Base-by-base conservation (phyloP, 768 basidiomycete genomes). In the Rubroboletus satanas region DNA sequence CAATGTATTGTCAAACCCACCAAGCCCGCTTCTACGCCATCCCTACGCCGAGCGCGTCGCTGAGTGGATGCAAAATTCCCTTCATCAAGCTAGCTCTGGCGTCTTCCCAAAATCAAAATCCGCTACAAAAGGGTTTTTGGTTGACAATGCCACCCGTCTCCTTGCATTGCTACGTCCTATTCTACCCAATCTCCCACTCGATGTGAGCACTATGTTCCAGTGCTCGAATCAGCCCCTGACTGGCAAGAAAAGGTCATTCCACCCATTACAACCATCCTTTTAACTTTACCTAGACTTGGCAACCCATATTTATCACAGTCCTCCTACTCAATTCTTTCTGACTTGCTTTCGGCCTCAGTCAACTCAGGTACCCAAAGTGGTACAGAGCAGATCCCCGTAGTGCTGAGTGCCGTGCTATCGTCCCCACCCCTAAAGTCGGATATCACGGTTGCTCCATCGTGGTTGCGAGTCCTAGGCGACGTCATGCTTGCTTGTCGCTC, bases 261-360 rank as follows among this genome's bases (percentile, higher is more conserved):
- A 11, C 58, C 77, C 5, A 81, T 97, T 47, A 85, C 85, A 21
- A 77, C 80, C 18, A 74, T 83, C 21, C 82, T 98, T 28, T 83
- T 98, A 7, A 76, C 81, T 23, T 83, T 98, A 32, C 93, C 96
- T 18, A 87, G 91, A 52, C 79, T 96, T 8, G 90, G 88, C 37
- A 93, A 91, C 62, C 83, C 89, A 21, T 97, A 94, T 69, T 80
- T 99, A 41, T 88, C 95, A 1, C 87, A 94, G 70, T 84, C 90
- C 14, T 79, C 90, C 31, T 98, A 95, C 68, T 85, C 88, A 37
- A 80, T 95, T 45, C 79, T 99, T 59, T 85, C 94, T 32, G 87
- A 88, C 59, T 78, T 98, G 5, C 85, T 98, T 57, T 68, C 80
- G 23, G 69, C 77, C 17, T 77, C 82, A 3, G 67, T 75, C 11